Percentiles rank a stretch among this genome's conserved stretches.
These are phyloP conservation scores for Gentiana macrophylla DNA, from an alignment of 257 asterid species.

Conservation along the genomic window DNA sequence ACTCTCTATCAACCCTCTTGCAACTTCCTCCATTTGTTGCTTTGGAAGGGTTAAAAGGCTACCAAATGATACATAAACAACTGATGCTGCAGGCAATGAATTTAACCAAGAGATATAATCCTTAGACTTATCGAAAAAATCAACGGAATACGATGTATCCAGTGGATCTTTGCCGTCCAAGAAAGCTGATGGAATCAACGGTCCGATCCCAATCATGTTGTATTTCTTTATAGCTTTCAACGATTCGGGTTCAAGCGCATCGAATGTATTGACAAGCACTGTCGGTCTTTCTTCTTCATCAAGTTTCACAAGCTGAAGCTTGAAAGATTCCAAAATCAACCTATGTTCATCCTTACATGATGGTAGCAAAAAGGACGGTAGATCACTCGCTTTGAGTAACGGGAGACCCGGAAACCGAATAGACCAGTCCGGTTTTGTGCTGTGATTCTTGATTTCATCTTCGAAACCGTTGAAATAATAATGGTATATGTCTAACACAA, in stretches of 20 bases:
- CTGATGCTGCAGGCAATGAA: slow-evolving; percentile 11
- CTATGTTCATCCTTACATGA: background rate
- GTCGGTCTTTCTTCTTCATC: slow-evolving; percentile 7
- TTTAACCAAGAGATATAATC: slow-evolving; percentile 23
- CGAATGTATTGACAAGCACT: slow-evolving; percentile 38
- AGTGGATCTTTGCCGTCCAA: slow-evolving; percentile 19
- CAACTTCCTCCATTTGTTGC: background rate
- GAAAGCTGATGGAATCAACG: slow-evolving; percentile 39
- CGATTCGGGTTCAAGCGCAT: slow-evolving; percentile 35
- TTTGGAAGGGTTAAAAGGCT: background rate
- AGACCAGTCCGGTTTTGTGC: background rate
- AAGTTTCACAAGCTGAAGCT: too few species aligned
- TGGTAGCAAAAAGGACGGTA: slow-evolving; percentile 35
- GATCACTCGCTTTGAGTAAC: slow-evolving; percentile 19
- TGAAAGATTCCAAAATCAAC: too few species aligned
- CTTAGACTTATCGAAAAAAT: slow-evolving; percentile 15
- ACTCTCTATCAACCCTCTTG: background rate
- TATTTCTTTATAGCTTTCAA: slow-evolving; percentile 17
- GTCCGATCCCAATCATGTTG: slow-evolving; percentile 36
- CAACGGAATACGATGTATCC: slow-evolving; percentile 39
- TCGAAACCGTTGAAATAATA: slow-evolving; percentile 19
- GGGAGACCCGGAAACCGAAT: slow-evolving; percentile 29
- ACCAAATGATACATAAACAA: slow-evolving; percentile 16
- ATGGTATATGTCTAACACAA: slow-evolving; percentile 33
- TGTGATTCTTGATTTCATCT: background rate